Evolutionary conservation across 345 rosid genomes (phyloP).

Genomic region (Microthlaspi erraticum): DNA sequence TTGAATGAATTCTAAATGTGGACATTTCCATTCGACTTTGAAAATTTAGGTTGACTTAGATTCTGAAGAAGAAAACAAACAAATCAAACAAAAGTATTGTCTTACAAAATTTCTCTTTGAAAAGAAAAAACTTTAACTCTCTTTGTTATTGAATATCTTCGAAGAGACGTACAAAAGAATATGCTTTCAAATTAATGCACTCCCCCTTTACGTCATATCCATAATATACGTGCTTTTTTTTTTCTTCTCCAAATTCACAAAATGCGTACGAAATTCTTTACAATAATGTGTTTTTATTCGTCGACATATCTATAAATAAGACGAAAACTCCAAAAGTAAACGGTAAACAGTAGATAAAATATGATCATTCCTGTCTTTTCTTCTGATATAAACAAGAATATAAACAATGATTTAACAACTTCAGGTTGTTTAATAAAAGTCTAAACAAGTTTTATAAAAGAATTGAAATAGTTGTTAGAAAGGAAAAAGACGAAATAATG

Average conservation of each 20-base stretch:
- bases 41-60: background rate
- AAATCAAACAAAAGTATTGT: background rate
- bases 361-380: background rate
- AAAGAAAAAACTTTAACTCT: background rate
- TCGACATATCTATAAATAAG: constrained; percentile 25
- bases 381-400: constrained; percentile 12
- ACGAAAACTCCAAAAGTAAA: constrained; percentile 18
- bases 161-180: constrained; percentile 5
- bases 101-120: background rate
- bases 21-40: background rate
- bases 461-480: constrained; percentile 15
- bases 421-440: background rate
- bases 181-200: background rate
- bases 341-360: constrained; percentile 15
- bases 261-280: constrained; percentile 11
- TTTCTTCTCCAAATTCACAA: background rate
- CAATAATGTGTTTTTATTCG: constrained; percentile 16
- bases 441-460: background rate
- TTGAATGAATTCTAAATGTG: background rate
- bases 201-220: constrained; percentile 17
- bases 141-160: background rate
- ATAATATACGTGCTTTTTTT: background rate
- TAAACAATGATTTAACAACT: constrained; percentile 22
- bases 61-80: background rate
- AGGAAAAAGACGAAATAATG: constrained; percentile 23